Base-by-base conservation (phyloP, 2,329 filamentous ascomycete genomes). In the Neopestalotiopsis sp. region DNA sequence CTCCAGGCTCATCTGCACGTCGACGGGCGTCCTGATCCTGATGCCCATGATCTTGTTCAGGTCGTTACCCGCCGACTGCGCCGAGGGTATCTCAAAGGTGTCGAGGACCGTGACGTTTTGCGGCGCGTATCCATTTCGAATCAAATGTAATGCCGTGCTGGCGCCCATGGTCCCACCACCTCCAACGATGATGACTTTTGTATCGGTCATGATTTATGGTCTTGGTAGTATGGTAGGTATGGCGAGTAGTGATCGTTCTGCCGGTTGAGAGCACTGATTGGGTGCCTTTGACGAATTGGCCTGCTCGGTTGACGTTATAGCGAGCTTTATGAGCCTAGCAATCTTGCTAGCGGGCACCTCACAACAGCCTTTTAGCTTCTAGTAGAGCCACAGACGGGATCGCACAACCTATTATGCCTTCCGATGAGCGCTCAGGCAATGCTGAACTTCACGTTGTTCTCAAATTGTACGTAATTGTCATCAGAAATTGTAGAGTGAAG, bases 31-130 rank as follows among this genome's bases (percentile, higher is more conserved):
- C 17, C 76, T 75, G 42, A 79, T 58, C 2, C 79, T 78, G 20
- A 83, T 74, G 17, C 78, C 80, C 78, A 84, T 82, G 69, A 84
- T 83, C 74, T 85, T 85, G 73, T 85, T 85, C 13, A 85, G 74
- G 58, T 85, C 83, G 67, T 83, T 78, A 3, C 83, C 83, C 1
- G 83, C 83, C 0, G 83, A 84, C 64, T 84, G 82, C 0, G 81
- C 75, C 0, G 83, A 85, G 0, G 83, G 83, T n/a, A 84, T 81
- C 2, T 80, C 77, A 71, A 82, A 84, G 2, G 79, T 78, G 69
- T 85, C 83, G 3, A 85, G 79, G 10, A 85, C 82, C 1, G 82
- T 85, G 66, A 85, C 80, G 66, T 85, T 83, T 17, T 74, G 69
- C 0, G 79, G 77, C 0, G 80, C 81, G 71, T 85, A 84, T 5